Evolutionary conservation across 176 grass and related monocot species (phyloP).

Genomic region (Tillandsia leiboldiana): DNA sequence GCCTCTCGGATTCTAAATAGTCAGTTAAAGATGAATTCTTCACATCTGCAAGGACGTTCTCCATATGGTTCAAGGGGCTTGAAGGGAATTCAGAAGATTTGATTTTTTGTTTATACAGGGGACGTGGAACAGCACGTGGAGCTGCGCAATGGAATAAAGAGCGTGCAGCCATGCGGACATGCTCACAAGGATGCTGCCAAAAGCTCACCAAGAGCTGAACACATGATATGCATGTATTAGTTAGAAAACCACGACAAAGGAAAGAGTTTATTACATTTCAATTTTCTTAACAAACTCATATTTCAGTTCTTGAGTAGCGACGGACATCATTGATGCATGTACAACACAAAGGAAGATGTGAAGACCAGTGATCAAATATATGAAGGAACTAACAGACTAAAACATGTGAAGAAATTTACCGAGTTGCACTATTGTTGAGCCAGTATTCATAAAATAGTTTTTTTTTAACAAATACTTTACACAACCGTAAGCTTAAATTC

Average conservation of each 20-base stretch:
- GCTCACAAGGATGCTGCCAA: conserved; percentile 88
- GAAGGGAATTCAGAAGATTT: conserved; percentile 27
- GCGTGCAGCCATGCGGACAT: conserved; percentile 95
- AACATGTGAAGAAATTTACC: background rate
- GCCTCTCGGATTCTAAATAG: conserved; percentile 19
- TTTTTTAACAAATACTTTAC: no score
- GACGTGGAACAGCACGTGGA: conserved; percentile 72
- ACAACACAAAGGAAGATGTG: background rate
- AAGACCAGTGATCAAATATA: background rate
- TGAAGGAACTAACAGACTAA: background rate
- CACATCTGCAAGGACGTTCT: conserved; percentile 16
- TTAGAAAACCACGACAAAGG: background rate
- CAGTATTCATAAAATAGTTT: no score
- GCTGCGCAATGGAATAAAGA: conserved; percentile 94
- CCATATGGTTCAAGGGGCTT: conserved; percentile 23
- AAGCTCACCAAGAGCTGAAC: conserved; percentile 93
- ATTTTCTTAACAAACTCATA: no score
- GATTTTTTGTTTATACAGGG: conserved; percentile 49
- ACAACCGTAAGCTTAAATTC: no score
- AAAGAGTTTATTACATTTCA: background rate
- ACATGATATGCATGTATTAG: conserved; percentile 5
- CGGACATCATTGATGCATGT: no score
- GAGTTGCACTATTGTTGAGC: no score
- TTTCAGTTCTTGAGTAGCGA: no score
- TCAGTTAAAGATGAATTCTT: conserved; percentile 28